Evolutionary conservation across 345 rosid genomes (phyloP).

Genomic region (Gossypium arboreum): DNA sequence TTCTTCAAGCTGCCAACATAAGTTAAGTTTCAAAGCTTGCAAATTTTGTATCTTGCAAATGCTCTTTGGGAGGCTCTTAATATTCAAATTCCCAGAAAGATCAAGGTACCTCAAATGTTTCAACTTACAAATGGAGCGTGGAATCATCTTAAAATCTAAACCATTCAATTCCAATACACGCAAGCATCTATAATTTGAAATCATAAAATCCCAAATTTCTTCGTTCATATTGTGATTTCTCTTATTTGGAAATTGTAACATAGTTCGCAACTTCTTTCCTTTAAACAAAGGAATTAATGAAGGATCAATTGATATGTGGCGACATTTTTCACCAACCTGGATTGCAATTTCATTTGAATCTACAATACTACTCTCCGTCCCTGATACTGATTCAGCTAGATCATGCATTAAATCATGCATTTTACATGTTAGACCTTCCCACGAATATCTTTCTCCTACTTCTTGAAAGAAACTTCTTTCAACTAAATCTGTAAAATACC

Average conservation of each 20-base stretch:
- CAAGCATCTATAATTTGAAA: not conserved
- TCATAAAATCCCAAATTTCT: not conserved
- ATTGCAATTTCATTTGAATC: not conserved
- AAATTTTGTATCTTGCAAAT: not conserved
- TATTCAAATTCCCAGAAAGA: accelerated
- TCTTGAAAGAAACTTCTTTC: not conserved
- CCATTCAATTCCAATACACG: not conserved
- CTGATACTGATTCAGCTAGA: not conserved
- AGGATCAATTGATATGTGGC: not conserved
- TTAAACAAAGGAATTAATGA: not conserved
- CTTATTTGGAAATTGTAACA: accelerated
- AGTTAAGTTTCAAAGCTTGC: not conserved
- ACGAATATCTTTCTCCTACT: not conserved
- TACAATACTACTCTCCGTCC: not conserved
- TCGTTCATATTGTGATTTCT: accelerated
- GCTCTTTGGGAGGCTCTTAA: not conserved
- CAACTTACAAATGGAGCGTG: not conserved
- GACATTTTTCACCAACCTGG: not conserved
- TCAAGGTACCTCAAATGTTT: not conserved
- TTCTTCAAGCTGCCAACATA: not conserved
- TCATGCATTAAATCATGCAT: not conserved
- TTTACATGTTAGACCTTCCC: not conserved
- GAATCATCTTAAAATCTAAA: not conserved
- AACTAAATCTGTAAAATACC: not conserved
- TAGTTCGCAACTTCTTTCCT: not conserved